Percentiles rank a stretch among this genome's conserved stretches.
phyloP scores from a whole-genome alignment of 345 rosid genomes.

The Kandelia obovata region DNA sequence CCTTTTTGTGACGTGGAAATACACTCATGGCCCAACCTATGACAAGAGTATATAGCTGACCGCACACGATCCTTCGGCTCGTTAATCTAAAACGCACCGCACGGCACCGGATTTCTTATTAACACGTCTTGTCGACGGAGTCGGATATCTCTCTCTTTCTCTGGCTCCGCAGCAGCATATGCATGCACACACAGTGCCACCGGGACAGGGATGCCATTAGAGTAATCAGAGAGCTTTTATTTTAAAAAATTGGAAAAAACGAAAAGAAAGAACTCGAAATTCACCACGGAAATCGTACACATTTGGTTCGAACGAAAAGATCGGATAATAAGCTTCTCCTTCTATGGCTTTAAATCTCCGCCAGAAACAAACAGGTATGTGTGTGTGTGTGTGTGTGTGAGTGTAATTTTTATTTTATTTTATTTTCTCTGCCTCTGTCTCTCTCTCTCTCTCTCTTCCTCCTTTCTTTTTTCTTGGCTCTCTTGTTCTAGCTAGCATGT shows the following conservation, averaged over 20 bases:
- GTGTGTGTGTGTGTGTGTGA: no score
- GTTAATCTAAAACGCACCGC: not conserved
- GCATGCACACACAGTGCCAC: no score
- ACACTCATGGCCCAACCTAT: not conserved
- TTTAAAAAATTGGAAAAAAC: no score
- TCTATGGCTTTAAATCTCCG: slow-evolving; percentile 96
- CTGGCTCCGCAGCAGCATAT: no score
- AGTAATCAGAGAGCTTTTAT: no score
- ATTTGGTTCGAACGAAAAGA: no score
- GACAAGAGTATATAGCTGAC: not conserved
- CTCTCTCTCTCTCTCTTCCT: not conserved
- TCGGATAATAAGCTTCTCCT: not conserved
- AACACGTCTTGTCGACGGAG: no score
- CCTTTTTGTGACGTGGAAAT: not conserved
- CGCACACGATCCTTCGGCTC: not conserved
- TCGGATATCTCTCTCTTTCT: not conserved
- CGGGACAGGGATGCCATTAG: no score
- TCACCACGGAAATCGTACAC: no score
- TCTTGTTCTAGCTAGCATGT: no score
- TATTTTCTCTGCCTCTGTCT: not conserved
- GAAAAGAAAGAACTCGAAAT: no score
- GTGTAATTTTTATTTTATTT: not conserved
- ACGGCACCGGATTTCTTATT: no score
- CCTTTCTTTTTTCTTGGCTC: not conserved
- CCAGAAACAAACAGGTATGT: slow-evolving; percentile 81